phyloP scores from a whole-genome alignment of 2,329 filamentous ascomycete species.

The Tolypocladium tropicale region DNA sequence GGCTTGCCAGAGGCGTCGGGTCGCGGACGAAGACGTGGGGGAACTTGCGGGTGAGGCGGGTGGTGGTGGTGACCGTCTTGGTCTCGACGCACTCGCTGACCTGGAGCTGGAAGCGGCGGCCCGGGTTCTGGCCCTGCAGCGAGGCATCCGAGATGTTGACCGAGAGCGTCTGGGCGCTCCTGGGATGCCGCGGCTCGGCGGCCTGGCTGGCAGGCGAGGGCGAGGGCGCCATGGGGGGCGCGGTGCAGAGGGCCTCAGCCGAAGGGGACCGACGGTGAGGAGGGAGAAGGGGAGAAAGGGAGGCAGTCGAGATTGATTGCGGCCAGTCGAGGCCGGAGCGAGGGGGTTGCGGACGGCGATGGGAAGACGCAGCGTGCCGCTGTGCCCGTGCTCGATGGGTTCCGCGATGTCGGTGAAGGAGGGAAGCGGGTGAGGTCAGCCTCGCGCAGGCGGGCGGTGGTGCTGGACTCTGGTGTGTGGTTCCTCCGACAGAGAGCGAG shows the following conservation, averaged over 20 bases:
- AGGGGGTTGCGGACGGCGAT: background rate
- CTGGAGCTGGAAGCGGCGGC: conserved; percentile 40
- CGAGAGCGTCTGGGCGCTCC: conserved; percentile 29
- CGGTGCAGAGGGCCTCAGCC: conserved; percentile 3
- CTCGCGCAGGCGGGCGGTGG: conserved; percentile 6
- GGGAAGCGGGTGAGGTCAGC: conserved; percentile 7
- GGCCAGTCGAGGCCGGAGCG: background rate
- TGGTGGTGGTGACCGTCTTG: conserved; percentile 78
- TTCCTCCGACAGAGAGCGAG: background rate
- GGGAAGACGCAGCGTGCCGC: background rate
- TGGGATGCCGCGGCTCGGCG: conserved; percentile 23
- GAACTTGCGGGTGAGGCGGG: conserved; percentile 74
- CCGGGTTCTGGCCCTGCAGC: conserved; percentile 11
- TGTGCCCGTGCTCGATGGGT: background rate
- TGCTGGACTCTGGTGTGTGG: background rate
- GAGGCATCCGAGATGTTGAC: conserved; percentile 35
- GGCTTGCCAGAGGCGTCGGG: conserved; percentile 56
- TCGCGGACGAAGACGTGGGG: conserved; percentile 74
- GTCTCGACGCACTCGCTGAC: conserved; percentile 57
- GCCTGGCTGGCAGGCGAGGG: conserved; percentile 22
- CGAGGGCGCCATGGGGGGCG: conserved; percentile 25
- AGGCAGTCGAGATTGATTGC: background rate
- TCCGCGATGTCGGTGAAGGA: background rate
- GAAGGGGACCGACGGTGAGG: no score
- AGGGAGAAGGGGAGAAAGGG: background rate